Conservation (phyloP, 2,329 filamentous ascomycete species). For the Claviceps maximensis region DNA sequence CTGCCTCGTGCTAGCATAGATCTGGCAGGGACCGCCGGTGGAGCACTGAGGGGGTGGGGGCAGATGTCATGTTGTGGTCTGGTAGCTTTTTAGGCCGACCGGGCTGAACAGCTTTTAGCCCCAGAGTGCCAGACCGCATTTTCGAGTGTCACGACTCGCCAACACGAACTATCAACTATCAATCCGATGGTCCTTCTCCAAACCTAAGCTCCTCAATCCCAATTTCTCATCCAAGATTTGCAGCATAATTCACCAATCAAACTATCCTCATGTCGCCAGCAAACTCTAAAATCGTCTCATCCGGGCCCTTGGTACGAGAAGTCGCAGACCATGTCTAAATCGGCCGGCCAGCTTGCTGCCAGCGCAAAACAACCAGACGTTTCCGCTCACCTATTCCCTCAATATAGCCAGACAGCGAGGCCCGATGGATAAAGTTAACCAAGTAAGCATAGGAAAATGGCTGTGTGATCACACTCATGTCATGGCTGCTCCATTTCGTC, state of each 20-base stretch:
- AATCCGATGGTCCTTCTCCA: not conserved
- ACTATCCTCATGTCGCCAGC: slow-evolving; percentile 24
- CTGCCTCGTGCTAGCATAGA: too few species aligned
- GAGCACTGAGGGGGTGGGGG: too few species aligned
- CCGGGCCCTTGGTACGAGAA: slow-evolving; percentile 29
- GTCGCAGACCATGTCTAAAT: not conserved
- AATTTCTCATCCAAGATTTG: not conserved
- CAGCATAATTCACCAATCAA: not conserved
- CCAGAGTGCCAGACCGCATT: too few species aligned
- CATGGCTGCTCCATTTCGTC: not conserved
- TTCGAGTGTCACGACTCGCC: too few species aligned
- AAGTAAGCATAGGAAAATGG: slow-evolving; percentile 27
- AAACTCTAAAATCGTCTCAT: slow-evolving; percentile 29
- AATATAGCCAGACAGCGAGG: slow-evolving; percentile 38
- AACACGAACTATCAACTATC: not conserved
- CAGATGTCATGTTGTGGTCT: too few species aligned
- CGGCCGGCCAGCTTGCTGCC: not conserved
- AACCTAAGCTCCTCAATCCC: not conserved
- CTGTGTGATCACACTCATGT: too few species aligned
- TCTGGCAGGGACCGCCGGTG: too few species aligned
- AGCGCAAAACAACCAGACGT: not conserved
- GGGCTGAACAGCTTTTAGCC: too few species aligned
- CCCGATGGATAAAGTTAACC: slow-evolving; percentile 46
- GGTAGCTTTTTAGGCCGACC: too few species aligned
- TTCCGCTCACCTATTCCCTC: not conserved